Evolutionary conservation across 2,329 filamentous ascomycete species (phyloP).

Genomic region (Claviceps sp.): DNA sequence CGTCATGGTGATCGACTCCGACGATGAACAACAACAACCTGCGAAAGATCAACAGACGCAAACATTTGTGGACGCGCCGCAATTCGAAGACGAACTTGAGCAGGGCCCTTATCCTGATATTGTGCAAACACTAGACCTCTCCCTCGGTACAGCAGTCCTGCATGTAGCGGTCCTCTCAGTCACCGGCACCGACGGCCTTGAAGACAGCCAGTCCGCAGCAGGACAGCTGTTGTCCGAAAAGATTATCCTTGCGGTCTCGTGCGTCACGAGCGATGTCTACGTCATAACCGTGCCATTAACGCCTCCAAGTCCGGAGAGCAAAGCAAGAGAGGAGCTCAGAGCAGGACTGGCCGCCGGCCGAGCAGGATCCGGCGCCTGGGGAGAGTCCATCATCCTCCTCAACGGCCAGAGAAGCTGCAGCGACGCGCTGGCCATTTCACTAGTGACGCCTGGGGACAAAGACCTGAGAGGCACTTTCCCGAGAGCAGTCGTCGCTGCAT

Average conservation of each 20-base stretch:
- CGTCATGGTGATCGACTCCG: constrained; percentile 51
- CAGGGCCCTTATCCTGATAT: constrained; percentile 40
- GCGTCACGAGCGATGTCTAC: constrained; percentile 42
- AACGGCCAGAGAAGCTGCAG: constrained; percentile 38
- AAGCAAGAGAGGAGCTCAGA: constrained; percentile 39
- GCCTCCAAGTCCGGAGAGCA: constrained; percentile 47
- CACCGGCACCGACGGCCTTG: constrained; percentile 25
- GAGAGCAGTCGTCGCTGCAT: constrained; percentile 44
- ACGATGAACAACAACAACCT: constrained; percentile 37
- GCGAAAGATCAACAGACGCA: constrained; percentile 18
- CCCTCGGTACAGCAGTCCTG: constrained; percentile 40
- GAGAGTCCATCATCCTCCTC: constrained; percentile 42
- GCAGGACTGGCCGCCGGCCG: constrained; percentile 36
- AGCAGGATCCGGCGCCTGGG: constrained; percentile 49
- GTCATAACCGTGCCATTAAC: constrained; percentile 47
- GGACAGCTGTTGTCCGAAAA: constrained; percentile 38
- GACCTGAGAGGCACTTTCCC: constrained; percentile 23
- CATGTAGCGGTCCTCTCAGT: constrained; percentile 44
- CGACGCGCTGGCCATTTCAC: constrained; percentile 41
- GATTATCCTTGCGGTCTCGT: constrained; percentile 49
- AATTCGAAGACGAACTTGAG: constrained; percentile 41
- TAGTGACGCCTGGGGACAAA: constrained; percentile 29
- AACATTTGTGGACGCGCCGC: constrained; percentile 38
- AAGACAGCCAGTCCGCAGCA: constrained; percentile 33
- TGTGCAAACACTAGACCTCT: constrained; percentile 47